A percentile compares a stretch with the other conserved stretches of the same genome.
Conservation (phyloP, 495 filamentous ascomycete species). For the Aspergillus bridgeri region DNA sequence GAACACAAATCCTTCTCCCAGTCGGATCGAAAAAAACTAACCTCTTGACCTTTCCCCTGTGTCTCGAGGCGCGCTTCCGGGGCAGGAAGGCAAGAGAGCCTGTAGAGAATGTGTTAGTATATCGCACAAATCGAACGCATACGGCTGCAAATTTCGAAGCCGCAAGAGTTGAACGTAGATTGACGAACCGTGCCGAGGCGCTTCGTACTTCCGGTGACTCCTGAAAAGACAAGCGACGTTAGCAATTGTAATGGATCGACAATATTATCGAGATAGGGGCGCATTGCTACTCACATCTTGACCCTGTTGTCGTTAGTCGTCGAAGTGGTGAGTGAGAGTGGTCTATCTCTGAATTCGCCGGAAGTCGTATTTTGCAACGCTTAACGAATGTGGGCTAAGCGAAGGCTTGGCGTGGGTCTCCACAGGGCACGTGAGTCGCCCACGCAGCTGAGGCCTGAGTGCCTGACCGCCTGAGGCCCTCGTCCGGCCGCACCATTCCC, state of each 20-base stretch:
- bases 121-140: slow-evolving; percentile 25
- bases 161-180: slow-evolving; percentile 22
- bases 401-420: not conserved
- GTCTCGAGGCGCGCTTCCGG: slow-evolving; percentile 92
- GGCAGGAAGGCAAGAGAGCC: slow-evolving; percentile 92
- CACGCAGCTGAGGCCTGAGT: no score
- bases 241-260: slow-evolving; percentile 27
- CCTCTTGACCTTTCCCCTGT: slow-evolving; percentile 98
- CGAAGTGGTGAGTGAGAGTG: slow-evolving; percentile 44
- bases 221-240: slow-evolving; percentile 30
- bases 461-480: slow-evolving; percentile 19
- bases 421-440: not conserved
- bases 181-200: slow-evolving; percentile 85
- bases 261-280: slow-evolving; percentile 1
- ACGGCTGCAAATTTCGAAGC: slow-evolving; percentile 27
- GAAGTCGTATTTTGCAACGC: slow-evolving; percentile 45
- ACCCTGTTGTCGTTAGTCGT: slow-evolving; percentile 55
- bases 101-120: slow-evolving; percentile 37
- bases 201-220: slow-evolving; percentile 83
- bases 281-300: slow-evolving; percentile 47
- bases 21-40: slow-evolving; percentile 40
- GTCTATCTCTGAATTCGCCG: slow-evolving; percentile 39
- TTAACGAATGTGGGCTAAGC: slow-evolving; percentile 43
- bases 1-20: slow-evolving; percentile 5
- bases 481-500: not conserved